Evolutionary conservation across 139 green algal species (phyloP).

Genomic region (Chlorella sorokiniana): DNA sequence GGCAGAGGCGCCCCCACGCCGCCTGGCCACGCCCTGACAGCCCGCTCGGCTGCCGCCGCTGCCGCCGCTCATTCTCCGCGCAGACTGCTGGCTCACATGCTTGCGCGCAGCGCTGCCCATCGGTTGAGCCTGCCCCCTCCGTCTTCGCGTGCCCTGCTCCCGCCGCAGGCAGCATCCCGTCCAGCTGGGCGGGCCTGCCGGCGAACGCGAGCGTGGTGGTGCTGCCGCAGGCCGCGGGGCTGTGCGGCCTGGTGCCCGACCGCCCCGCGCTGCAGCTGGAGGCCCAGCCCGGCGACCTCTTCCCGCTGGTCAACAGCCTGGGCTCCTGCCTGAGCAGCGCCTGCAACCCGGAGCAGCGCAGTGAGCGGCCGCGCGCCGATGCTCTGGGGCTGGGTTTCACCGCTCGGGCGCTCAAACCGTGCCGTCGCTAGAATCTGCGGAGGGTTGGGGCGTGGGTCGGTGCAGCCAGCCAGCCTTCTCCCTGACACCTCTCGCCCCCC

Average conservation of each 20-base stretch:
- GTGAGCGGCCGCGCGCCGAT: no score
- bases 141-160: neutral
- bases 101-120: no score
- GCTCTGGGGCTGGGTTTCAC: no score
- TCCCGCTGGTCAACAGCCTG: slow-evolving; percentile 11
- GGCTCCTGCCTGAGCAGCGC: neutral
- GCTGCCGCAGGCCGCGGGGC: slow-evolving; percentile 21
- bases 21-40: neutral
- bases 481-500: neutral
- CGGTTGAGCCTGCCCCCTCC: neutral
- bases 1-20: neutral
- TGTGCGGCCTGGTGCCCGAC: slow-evolving; percentile 31
- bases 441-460: no score
- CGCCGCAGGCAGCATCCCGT: slow-evolving; percentile 16
- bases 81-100: no score
- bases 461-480: no score
- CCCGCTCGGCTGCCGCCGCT: no score
- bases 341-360: neutral
- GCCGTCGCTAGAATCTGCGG: no score
- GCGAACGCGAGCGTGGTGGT: neutral
- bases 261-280: neutral
- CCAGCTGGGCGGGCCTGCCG: slow-evolving; percentile 17
- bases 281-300: neutral
- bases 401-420: no score
- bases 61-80: neutral